These are phyloP conservation scores for Thielaviopsis musarum DNA, from an alignment of 2,329 filamentous ascomycete genomes.

Conservation along the genomic window DNA sequence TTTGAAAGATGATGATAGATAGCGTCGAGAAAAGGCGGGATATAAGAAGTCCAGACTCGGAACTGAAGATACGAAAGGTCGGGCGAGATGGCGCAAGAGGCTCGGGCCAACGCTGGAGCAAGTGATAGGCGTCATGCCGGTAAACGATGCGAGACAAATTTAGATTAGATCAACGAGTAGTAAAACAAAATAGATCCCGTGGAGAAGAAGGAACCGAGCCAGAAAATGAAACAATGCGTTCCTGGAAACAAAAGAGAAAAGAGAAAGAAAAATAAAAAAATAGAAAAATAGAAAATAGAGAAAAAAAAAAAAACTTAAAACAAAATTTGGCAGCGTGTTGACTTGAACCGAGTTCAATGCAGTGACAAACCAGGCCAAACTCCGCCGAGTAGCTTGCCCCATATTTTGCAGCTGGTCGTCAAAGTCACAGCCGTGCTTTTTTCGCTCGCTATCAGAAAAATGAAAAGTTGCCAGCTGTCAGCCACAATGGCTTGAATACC, in stretches of 20 bases:
- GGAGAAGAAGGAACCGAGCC: background rate
- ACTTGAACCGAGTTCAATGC: background rate
- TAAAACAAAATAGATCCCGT: background rate
- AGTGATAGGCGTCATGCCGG: background rate
- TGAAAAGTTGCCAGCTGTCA: background rate
- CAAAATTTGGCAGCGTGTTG: background rate
- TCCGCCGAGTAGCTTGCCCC: background rate
- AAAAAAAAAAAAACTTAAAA: background rate
- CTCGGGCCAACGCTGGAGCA: constrained; percentile 3
- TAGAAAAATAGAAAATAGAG: background rate
- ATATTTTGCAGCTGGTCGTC: background rate
- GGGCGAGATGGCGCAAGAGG: constrained; percentile 1
- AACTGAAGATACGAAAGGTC: constrained; percentile 14
- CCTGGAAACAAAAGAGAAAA: background rate
- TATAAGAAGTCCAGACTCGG: constrained; percentile 24
- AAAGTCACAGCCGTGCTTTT: background rate
- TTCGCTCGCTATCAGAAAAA: background rate
- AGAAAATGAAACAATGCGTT: background rate
- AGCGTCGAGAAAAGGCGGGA: constrained; percentile 18
- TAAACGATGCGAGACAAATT: background rate
- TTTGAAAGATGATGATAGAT: background rate
- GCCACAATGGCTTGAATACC: background rate
- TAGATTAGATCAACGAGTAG: background rate
- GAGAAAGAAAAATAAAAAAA: background rate
- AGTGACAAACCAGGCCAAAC: background rate